A percentile compares a stretch with the other conserved stretches of the same genome.
These are phyloP conservation scores for Petunia axillaris DNA, from an alignment of 257 asterid genomes.

Conservation along the genomic window DNA sequence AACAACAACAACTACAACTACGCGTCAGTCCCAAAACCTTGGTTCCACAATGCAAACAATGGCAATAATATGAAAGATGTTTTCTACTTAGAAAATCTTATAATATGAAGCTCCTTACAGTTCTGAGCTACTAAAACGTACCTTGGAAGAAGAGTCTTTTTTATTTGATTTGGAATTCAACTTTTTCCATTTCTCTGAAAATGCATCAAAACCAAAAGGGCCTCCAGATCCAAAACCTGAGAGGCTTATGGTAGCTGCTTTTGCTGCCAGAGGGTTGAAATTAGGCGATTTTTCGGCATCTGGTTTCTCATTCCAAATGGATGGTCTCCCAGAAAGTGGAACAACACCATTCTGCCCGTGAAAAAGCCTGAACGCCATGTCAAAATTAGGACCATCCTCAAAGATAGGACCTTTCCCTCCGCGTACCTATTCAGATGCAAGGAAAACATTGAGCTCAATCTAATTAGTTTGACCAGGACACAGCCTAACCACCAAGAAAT, in stretches of 20 bases:
- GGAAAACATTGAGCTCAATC: constrained; percentile 13
- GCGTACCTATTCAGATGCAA: constrained; percentile 42
- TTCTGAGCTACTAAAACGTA: constrained; percentile 21
- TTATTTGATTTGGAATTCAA: constrained; percentile 61
- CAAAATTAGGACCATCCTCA: constrained; percentile 94
- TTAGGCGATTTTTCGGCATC: constrained; percentile 51
- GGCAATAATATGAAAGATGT: too few species aligned
- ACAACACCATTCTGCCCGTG: constrained; percentile 94
- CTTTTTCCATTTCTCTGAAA: constrained; percentile 60
- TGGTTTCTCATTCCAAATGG: constrained; percentile 44
- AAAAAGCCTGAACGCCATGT: constrained; percentile 82
- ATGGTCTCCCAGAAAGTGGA: constrained; percentile 72
- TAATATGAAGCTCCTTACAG: background rate
- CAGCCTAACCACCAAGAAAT: too few species aligned
- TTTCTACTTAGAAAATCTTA: background rate
- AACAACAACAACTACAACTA: too few species aligned
- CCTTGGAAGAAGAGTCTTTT: constrained; percentile 65
- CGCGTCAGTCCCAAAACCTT: too few species aligned
- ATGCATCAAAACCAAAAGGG: constrained; percentile 81
- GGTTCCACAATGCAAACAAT: too few species aligned
- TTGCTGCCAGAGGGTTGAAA: constrained; percentile 92
- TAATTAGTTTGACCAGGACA: too few species aligned
- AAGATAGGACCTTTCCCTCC: constrained; percentile 85
- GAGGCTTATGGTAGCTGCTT: constrained; percentile 87
- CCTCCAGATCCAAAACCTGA: constrained; percentile 81